Evolutionary conservation across 331 rosid species (phyloP).

Genomic region (Telfairia occidentalis): DNA sequence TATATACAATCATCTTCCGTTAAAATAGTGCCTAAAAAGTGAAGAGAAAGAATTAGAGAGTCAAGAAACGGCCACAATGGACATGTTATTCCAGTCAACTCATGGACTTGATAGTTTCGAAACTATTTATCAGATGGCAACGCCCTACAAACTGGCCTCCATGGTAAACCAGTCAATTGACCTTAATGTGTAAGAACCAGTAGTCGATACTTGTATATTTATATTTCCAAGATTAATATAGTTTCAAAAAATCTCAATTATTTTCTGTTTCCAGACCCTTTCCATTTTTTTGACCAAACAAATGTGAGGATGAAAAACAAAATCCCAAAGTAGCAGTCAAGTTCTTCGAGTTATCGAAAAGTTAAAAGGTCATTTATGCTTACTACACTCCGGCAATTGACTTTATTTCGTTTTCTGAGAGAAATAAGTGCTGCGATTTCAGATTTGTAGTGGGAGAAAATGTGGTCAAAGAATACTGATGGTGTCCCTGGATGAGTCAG

Average conservation of each 20-base stretch:
- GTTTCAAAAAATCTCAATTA: no score
- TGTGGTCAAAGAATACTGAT: constrained; percentile 71
- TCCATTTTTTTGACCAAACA: not conserved
- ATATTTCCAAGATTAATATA: no score
- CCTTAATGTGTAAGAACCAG: not conserved
- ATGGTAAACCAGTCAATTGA: not conserved
- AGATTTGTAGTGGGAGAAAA: constrained; percentile 51
- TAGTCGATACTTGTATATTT: no score
- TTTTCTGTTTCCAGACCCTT: not conserved
- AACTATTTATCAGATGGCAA: no score
- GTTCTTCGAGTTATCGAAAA: not conserved
- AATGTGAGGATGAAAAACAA: not conserved
- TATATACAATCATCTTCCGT: not conserved
- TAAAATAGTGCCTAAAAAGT: no score
- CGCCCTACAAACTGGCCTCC: no score
- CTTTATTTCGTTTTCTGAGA: constrained; percentile 50
- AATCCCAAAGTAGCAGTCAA: not conserved
- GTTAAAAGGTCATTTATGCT: constrained; percentile 19
- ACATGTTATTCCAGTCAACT: no score
- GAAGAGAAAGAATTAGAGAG: not conserved
- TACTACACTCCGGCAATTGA: constrained; percentile 74
- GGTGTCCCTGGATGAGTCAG: constrained; percentile 99
- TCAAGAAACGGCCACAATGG: not conserved
- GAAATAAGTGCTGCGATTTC: constrained; percentile 54
- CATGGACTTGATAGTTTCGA: no score